Conservation (phyloP, 139 green algal species). For the Edaphochlamys debaryana region DNA sequence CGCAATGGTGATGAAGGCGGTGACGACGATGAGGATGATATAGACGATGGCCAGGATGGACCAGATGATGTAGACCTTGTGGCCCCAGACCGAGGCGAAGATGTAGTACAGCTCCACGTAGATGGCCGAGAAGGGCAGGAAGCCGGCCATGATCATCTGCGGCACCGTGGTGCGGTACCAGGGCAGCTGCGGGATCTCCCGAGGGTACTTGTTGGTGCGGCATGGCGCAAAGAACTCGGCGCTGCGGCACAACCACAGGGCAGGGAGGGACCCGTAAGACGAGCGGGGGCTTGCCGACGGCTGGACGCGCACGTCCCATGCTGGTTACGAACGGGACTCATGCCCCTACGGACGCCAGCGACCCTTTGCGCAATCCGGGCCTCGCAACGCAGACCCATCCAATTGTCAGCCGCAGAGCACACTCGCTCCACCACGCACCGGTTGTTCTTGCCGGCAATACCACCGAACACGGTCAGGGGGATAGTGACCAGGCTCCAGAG, state of each 20-base stretch:
- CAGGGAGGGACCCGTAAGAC: too few species aligned
- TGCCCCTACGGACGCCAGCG: too few species aligned
- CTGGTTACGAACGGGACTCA: too few species aligned
- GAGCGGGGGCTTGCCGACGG: too few species aligned
- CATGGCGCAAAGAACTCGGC: constrained; percentile 68
- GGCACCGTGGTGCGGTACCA: constrained; percentile 88
- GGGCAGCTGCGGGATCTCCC: constrained; percentile 87
- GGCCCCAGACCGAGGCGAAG: constrained; percentile 95
- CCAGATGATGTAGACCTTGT: constrained; percentile 98
- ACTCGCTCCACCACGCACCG: too few species aligned
- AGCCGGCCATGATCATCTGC: constrained; percentile 95
- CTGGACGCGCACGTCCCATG: too few species aligned
- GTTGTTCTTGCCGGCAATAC: constrained; percentile 78
- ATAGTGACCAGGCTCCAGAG: constrained; percentile 90
- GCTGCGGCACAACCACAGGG: not conserved
- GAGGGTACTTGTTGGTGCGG: constrained; percentile 93
- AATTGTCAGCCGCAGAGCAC: too few species aligned
- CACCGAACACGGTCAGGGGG: constrained; percentile 93
- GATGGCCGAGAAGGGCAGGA: constrained; percentile 96
- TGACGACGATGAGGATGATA: constrained; percentile 92
- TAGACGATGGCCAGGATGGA: constrained; percentile 95
- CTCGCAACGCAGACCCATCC: too few species aligned
- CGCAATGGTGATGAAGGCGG: constrained; percentile 94
- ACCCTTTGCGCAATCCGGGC: too few species aligned
- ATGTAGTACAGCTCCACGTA: constrained; percentile 99